These are phyloP conservation scores for Zopfochytrium polystomum DNA, from an alignment of 371 early-diverging fungal species.

Conservation along the genomic window DNA sequence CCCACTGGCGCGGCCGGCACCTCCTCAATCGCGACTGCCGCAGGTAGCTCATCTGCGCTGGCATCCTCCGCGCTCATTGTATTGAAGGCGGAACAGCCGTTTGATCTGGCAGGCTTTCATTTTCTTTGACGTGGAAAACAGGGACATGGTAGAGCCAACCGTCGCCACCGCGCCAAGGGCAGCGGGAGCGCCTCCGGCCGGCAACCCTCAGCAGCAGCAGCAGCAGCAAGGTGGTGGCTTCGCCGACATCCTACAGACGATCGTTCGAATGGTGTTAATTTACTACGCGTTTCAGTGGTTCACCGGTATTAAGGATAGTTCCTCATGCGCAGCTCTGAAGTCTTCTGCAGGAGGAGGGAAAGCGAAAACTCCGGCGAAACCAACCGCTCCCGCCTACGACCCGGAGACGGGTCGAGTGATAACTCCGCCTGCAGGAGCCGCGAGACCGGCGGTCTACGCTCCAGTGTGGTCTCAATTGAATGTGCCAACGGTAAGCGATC, in stretches of 20 bases:
- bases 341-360: neutral
- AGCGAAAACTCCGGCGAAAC: neutral
- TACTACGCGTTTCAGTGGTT: slow-evolving; percentile 25
- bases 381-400: neutral
- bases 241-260: neutral
- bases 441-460: slow-evolving; percentile 3
- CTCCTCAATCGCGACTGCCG: too few species aligned
- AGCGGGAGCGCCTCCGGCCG: too few species aligned
- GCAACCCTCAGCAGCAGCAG: too few species aligned
- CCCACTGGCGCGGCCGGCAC: too few species aligned
- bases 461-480: neutral
- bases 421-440: slow-evolving; percentile 3
- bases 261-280: slow-evolving; percentile 10
- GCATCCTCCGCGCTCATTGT: too few species aligned
- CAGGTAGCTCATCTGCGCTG: too few species aligned
- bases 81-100: too few species aligned
- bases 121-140: too few species aligned
- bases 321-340: neutral
- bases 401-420: neutral
- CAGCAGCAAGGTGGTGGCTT: slow-evolving; percentile 2
- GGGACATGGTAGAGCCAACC: too few species aligned
- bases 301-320: slow-evolving; percentile 4
- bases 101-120: too few species aligned
- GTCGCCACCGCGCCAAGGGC: too few species aligned
- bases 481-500: neutral